Conservation (phyloP, 192 early-diverging fungal species). For the Backusella sp. region DNA sequence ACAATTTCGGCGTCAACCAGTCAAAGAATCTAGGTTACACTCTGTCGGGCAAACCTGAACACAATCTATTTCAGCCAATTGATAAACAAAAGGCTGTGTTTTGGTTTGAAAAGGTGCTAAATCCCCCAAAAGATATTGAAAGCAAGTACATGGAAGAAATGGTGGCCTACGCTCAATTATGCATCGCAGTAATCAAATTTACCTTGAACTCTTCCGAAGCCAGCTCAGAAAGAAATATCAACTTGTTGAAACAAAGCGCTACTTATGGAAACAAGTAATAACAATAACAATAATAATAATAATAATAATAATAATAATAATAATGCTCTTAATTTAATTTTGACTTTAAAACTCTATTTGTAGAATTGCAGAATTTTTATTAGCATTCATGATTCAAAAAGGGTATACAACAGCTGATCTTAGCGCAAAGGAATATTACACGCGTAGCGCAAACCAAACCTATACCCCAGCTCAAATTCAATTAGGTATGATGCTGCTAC, state of each 20-base stretch:
- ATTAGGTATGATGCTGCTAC: constrained; percentile 25
- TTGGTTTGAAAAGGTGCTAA: constrained; percentile 24
- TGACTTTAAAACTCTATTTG: neutral
- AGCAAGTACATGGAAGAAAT: neutral
- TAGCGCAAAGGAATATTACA: constrained; percentile 27
- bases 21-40: neutral
- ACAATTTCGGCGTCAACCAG: constrained; percentile 23
- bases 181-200: constrained; percentile 25
- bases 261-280: constrained; percentile 35
- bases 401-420: constrained; percentile 22
- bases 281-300: neutral
- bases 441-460: constrained; percentile 30
- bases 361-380: constrained; percentile 11
- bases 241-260: constrained; percentile 32
- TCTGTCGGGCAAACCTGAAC: neutral
- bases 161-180: constrained; percentile 28
- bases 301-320: constrained; percentile 11
- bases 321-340: neutral
- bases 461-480: constrained; percentile 34
- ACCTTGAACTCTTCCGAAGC: constrained; percentile 1
- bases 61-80: constrained; percentile 14
- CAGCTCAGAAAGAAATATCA: constrained; percentile 15
- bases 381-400: neutral
- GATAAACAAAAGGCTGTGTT: constrained; percentile 21
- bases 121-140: neutral